Conservation (phyloP, 1,284 basidiomycete species). For the Irpex sp. region DNA sequence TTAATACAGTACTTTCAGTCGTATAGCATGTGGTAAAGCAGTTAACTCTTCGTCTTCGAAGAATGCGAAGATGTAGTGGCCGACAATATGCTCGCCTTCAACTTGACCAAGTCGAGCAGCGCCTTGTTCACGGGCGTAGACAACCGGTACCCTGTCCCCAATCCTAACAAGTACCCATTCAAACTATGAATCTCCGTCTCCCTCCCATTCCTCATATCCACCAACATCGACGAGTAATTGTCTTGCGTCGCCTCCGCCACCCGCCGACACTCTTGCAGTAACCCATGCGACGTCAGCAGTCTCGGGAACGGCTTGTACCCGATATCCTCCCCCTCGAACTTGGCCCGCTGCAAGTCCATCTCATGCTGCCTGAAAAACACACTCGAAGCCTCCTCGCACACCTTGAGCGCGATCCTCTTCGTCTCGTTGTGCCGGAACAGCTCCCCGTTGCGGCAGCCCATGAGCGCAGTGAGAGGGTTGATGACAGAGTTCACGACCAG, state of each 20-base stretch:
- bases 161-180: conserved; percentile 72
- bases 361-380: conserved; percentile 53
- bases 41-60: neutral
- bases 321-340: conserved; percentile 21
- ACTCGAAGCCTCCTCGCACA: conserved; percentile 60
- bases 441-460: conserved; percentile 81
- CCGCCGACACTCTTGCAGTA: conserved; percentile 51
- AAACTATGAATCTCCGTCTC: conserved; percentile 80
- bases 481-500: conserved; percentile 84
- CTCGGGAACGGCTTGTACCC: conserved; percentile 10
- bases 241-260: conserved; percentile 53
- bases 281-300: conserved; percentile 32
- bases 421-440: conserved; percentile 47
- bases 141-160: neutral
- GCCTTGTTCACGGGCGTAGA: neutral
- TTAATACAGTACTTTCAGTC: neutral
- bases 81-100: neutral
- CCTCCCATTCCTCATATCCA: conserved; percentile 58
- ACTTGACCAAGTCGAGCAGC: neutral
- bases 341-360: conserved; percentile 31
- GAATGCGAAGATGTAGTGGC: neutral
- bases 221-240: conserved; percentile 80
- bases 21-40: neutral
- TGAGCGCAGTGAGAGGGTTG: conserved; percentile 85
- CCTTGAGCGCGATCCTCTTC: conserved; percentile 38